Evolutionary conservation across 352 stramenopile genomes (phyloP).

Genomic region (Globisporangium paroecandrum): DNA sequence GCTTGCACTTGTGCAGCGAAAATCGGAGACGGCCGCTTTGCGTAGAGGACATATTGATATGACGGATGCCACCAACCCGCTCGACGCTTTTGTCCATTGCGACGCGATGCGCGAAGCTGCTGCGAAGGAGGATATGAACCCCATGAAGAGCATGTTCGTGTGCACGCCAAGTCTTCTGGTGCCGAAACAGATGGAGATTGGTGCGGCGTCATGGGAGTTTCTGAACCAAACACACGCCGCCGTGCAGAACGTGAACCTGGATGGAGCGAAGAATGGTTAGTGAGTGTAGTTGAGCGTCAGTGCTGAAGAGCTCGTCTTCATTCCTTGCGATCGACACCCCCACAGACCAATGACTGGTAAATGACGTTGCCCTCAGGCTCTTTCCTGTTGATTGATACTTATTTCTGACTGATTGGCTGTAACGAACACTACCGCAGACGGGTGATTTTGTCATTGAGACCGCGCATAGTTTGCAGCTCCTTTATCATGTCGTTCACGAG

Average conservation of each 20-base stretch:
- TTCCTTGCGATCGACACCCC: neutral
- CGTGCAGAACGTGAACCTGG: neutral
- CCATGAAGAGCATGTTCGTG: neutral
- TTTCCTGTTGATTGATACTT: neutral
- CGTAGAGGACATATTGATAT: neutral
- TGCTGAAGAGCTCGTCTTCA: neutral
- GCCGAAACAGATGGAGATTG: neutral
- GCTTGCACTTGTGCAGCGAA: slow-evolving; percentile 6
- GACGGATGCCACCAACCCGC: neutral
- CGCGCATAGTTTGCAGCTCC: slow-evolving; percentile 25
- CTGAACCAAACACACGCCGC: slow-evolving; percentile 6
- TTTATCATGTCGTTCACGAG: slow-evolving; percentile 28
- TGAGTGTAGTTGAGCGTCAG: neutral
- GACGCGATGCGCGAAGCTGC: slow-evolving; percentile 11
- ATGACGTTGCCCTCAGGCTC: neutral
- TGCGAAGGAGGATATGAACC: neutral
- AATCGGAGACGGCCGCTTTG: neutral
- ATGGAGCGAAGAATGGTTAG: neutral
- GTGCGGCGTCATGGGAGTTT: slow-evolving; percentile 7
- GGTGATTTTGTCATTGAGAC: slow-evolving; percentile 22
- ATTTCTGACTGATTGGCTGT: neutral
- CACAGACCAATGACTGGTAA: neutral
- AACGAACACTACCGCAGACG: slow-evolving; percentile 14
- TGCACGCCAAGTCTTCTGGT: slow-evolving; percentile 12
- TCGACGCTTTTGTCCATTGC: neutral